Evolutionary conservation across 495 filamentous ascomycete species (phyloP), one percentile per base, ranked within the genome.

Genomic region (Aspergillus hancockii): DNA sequence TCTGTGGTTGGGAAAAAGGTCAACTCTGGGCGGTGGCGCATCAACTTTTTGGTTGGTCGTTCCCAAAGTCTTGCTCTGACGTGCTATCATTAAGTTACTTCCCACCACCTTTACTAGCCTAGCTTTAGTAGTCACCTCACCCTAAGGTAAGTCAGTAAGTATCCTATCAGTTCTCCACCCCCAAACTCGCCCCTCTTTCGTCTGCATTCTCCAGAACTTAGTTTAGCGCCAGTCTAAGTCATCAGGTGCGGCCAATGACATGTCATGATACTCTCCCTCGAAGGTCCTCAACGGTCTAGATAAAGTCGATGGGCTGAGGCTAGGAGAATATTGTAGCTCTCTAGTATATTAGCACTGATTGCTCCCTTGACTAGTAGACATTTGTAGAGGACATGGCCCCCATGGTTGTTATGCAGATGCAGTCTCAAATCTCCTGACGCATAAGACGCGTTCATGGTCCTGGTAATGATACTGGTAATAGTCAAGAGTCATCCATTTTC

Each of bases 371-470:
- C 41, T 18, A 7, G 7, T 4, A 18, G 16, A 18, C 41, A 18
- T 9, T 45, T 6, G 43, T 8, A 21, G 43, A 4, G 5, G 10
- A 41, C 38, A 41, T 41, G 43, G 0, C 43, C 43, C 43, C 18
- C 43, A 47, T 47, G 43, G 16, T 23, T 47, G 18, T 22, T 47
- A 47, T 47, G 43, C 43, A 47, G 43, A 21, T 47, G 43, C 43
- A 47, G 43, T 47, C 43, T 47, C 43, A n/a, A 47, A 47, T 47
- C 18, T 47, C 43, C 43, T 47, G 43, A 47, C 43, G 43, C 23
- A 47, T 19, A 47, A 19, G 3, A 23, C 16, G 43, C 36, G 36
- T 40, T n/a, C n/a, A n/a, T n/a, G n/a, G n/a, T n/a, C n/a, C n/a
- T n/a, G n/a, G n/a, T n/a, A n/a, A n/a, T n/a, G n/a, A n/a, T n/a